Conservation (phyloP, 1,139 yeast genomes). For the Kodamaea fungicola region DNA sequence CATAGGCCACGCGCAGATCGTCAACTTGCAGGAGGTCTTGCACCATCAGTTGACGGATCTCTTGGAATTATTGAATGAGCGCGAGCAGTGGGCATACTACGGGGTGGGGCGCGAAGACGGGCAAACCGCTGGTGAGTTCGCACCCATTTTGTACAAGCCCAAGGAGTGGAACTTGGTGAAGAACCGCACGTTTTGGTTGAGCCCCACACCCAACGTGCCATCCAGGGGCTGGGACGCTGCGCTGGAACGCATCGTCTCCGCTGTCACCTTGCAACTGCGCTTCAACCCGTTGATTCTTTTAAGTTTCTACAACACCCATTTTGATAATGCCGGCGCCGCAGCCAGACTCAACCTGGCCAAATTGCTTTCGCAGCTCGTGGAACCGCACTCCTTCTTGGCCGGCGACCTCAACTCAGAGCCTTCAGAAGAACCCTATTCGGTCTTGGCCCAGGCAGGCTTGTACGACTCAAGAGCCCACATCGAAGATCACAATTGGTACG, state of each 20-base stretch:
- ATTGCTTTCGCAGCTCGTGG: constrained; percentile 30
- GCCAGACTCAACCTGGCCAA: constrained; percentile 49
- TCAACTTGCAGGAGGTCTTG: constrained; percentile 55
- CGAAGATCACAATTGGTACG: constrained; percentile 14
- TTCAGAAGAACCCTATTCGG: constrained; percentile 32
- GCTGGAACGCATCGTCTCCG: constrained; percentile 19
- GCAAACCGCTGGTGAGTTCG: constrained; percentile 38
- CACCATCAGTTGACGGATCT: constrained; percentile 50
- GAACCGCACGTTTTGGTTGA: constrained; percentile 39
- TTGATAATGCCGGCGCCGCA: constrained; percentile 49
- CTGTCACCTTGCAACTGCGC: constrained; percentile 14
- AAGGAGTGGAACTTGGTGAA: constrained; percentile 35
- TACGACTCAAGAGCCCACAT: constrained; percentile 16
- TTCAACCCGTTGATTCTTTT: constrained; percentile 13
- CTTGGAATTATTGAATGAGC: constrained; percentile 22
- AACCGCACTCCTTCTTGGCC: constrained; percentile 31
- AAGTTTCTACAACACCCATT: constrained; percentile 56
- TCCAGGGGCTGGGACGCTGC: constrained; percentile 31
- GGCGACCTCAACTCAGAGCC: constrained; percentile 61
- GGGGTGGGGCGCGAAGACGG: constrained; percentile 53
- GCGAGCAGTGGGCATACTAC: constrained; percentile 35
- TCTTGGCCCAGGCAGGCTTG: constrained; percentile 15
- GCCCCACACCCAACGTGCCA: constrained; percentile 47
- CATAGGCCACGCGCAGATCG: constrained; percentile 31
- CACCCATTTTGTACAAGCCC: constrained; percentile 39